A percentile compares a stretch with the other conserved stretches of the same genome.
Evolutionary conservation across 148 eudicot species (phyloP).

Genomic region (Fagopyrum homotropicum): DNA sequence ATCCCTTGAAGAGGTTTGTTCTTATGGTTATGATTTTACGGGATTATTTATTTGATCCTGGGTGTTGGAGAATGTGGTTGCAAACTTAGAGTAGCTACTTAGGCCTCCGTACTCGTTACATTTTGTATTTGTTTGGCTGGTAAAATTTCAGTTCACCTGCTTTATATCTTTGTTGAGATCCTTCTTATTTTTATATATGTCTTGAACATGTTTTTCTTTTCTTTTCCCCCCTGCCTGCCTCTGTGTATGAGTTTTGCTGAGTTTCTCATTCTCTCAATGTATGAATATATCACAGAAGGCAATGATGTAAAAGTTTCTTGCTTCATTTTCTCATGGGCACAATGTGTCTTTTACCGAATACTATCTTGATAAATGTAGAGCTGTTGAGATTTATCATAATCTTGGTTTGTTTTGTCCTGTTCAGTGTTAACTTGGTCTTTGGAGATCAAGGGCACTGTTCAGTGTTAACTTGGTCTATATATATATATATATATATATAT

Average conservation of each 20-base stretch:
- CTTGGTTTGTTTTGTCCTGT: not conserved
- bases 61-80: not conserved
- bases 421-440: no score
- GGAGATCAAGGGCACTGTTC: not conserved
- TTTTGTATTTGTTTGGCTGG: not conserved
- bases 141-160: not conserved
- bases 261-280: not conserved
- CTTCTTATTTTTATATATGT: not conserved
- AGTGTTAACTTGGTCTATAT: no score
- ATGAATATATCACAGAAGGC: not conserved
- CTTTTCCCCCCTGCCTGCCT: not conserved
- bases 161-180: not conserved
- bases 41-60: not conserved
- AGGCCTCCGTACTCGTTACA: no score
- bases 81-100: no score
- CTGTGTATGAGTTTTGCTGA: not conserved
- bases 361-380: not conserved
- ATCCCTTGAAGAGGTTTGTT: constrained; percentile 85
- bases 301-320: not conserved
- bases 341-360: not conserved
- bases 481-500: no score
- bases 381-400: not conserved
- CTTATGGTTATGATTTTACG: not conserved
- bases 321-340: not conserved
- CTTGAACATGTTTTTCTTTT: not conserved